Conservation (phyloP, 1,284 basidiomycete genomes). For the Fomitopsis palustris region DNA sequence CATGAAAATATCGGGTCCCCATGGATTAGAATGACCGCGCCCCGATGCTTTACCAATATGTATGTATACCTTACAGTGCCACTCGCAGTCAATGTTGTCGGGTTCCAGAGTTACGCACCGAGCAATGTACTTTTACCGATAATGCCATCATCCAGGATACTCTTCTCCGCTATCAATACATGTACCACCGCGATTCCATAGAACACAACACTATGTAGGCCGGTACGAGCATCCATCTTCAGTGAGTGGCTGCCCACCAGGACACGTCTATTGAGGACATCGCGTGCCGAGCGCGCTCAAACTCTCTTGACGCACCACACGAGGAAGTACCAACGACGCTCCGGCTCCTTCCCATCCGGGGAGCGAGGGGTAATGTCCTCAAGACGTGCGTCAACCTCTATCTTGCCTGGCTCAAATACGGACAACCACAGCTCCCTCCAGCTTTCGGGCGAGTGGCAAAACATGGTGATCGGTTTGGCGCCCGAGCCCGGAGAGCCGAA, state of each 20-base stretch:
- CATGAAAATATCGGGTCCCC: constrained; percentile 4
- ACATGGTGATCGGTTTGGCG: constrained; percentile 8
- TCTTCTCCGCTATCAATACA: not conserved
- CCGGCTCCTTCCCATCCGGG: too few species aligned
- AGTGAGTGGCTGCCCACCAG: too few species aligned
- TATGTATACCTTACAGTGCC: not conserved
- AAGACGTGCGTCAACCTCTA: constrained; percentile 13
- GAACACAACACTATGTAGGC: too few species aligned
- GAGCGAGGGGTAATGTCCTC: too few species aligned
- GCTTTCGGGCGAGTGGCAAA: constrained; percentile 27
- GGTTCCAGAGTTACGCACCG: not conserved
- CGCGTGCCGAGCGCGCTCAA: too few species aligned
- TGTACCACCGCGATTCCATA: too few species aligned
- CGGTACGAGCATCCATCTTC: constrained; percentile 4
- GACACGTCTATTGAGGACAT: not conserved
- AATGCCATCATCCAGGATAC: not conserved
- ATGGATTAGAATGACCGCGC: not conserved
- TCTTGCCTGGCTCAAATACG: constrained; percentile 29
- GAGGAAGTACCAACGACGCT: too few species aligned
- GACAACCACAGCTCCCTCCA: constrained; percentile 34
- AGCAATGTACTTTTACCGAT: not conserved
- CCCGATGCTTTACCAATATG: not conserved
- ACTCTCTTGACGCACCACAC: too few species aligned
- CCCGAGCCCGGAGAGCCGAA: constrained; percentile 8
- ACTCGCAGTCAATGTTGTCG: not conserved